Evolutionary conservation across 495 filamentous ascomycete species (phyloP), one percentile per base, ranked within the genome.

Genomic region (Collariella sp.): DNA sequence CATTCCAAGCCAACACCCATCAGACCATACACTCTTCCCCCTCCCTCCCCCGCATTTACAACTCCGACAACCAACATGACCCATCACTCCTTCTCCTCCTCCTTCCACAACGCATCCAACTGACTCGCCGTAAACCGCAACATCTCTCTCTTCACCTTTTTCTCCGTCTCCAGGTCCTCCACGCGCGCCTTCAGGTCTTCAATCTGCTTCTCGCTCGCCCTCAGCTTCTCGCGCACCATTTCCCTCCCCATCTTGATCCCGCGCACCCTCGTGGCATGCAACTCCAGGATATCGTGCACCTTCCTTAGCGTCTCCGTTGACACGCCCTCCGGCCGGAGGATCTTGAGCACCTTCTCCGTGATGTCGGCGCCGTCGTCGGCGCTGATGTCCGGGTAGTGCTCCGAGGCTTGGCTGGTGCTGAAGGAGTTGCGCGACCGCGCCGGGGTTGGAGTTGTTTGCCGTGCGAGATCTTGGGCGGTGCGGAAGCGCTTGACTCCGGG

Each of bases 231-330:
- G 23, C 88, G 66, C 1, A 79, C 71, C 19, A 83, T 77, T 51
- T 91, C 86, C 5, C 86, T 66, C 0, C 82, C 84, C 3, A 74
- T 74, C 24, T 75, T 70, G 18, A 87, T 73, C 1, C 85, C 85
- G 55, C 71, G 73, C 7, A 67, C 72, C 36, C 72, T 74, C 47
- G 81, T 63, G 11, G 81, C 79, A 56, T 86, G 76, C 35, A 65
- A 72, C 33, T 81, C 76, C 16, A 89, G 68, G 3, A 80, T 59
- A 20, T 61, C 57, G 3, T 71, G 70, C 2, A 86, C 47, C 23
- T 69, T 72, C 9, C 72, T 65, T 12, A 60, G 70, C 6, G 73
- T 70, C 18, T 64, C 42, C 4, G 65, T 50, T 11, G 74, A 66
- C 18, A 83, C 71, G 12, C 70, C 23, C 20, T 48, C 13, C 12